phyloP scores from a whole-genome alignment of 768 basidiomycete species.

The Agaricus blazei region DNA sequence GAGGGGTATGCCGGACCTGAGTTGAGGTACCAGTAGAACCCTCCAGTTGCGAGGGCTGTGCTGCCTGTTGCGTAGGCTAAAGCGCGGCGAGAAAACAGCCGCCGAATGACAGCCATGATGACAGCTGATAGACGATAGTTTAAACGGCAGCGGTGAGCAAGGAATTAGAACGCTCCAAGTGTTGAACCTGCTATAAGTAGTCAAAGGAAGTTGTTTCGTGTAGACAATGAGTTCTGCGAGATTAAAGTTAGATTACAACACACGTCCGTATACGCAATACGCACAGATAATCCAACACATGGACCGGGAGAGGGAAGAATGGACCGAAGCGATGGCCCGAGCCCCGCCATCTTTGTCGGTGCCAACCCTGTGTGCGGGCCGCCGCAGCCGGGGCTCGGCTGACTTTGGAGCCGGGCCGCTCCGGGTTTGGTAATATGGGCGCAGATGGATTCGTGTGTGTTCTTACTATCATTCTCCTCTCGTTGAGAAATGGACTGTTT shows the following conservation, averaged over 20 bases:
- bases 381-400: too few species aligned
- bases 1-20: constrained; percentile 65
- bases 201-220: not conserved
- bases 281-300: not conserved
- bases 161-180: not conserved
- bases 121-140: too few species aligned
- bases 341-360: too few species aligned
- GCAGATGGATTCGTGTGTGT: too few species aligned
- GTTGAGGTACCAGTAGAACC: constrained; percentile 68
- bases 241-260: not conserved
- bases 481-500: too few species aligned
- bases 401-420: not conserved
- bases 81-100: constrained; percentile 50
- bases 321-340: too few species aligned
- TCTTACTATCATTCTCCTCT: too few species aligned
- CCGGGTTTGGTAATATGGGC: not conserved
- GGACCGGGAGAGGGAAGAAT: too few species aligned
- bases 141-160: not conserved
- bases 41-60: constrained; percentile 46
- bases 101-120: constrained; percentile 30
- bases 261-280: not conserved
- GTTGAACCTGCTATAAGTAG: too few species aligned
- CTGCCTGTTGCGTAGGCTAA: constrained; percentile 50
- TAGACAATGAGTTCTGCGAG: not conserved
- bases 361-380: too few species aligned